Conservation (phyloP, 176 grass and related monocot species). For the Alloteropsis semialata region DNA sequence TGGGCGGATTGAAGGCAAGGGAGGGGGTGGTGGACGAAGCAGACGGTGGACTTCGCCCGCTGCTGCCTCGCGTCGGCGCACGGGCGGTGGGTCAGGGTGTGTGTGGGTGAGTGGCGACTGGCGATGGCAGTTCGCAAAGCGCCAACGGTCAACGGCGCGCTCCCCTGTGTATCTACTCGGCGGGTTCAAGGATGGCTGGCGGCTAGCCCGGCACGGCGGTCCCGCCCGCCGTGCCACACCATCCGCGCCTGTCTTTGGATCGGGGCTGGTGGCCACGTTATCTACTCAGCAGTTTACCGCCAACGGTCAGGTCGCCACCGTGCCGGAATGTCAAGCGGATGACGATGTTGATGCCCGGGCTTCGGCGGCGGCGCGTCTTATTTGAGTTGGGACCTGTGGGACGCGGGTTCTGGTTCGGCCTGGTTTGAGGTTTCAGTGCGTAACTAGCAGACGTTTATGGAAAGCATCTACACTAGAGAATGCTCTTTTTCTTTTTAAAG, state of each 20-base stretch:
- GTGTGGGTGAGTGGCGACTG: not conserved
- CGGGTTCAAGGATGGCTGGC: not conserved
- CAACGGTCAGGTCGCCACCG: not conserved
- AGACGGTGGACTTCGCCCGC: not conserved
- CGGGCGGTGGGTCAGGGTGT: not conserved
- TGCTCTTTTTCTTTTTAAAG: not conserved
- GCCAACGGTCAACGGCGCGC: slow-evolving; percentile 1
- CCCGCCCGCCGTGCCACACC: not conserved
- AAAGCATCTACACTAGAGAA: not conserved
- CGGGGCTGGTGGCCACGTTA: not conserved
- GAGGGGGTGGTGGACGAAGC: not conserved
- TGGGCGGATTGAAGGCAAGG: not conserved
- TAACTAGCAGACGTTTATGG: not conserved
- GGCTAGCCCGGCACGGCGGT: not conserved
- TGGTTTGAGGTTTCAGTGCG: not conserved
- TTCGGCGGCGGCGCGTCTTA: not conserved
- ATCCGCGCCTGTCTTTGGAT: not conserved
- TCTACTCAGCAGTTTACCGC: not conserved
- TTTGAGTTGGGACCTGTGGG: not conserved
- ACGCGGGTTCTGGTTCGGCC: no score
- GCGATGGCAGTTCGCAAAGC: not conserved
- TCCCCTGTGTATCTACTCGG: not conserved
- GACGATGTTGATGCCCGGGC: not conserved
- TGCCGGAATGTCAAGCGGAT: not conserved
- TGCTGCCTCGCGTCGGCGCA: not conserved